Percentiles rank a stretch among this genome's conserved stretches.
Evolutionary conservation across 352 stramenopile species (phyloP).

Genomic region (Phytophthora macrochlamydospora): DNA sequence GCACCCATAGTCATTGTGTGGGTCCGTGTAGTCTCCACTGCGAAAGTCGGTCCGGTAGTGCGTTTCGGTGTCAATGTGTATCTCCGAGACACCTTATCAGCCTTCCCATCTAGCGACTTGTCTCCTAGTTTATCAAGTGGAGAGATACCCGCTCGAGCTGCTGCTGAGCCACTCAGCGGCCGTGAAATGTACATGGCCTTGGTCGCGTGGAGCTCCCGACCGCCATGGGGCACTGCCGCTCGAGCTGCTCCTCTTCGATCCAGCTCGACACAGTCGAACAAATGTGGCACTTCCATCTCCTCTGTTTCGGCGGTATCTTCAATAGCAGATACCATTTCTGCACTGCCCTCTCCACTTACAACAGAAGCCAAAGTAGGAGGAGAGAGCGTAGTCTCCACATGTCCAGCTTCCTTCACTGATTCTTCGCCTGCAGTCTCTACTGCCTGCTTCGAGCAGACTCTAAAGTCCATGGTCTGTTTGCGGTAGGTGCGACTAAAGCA

Average conservation of each 20-base stretch:
- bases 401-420: neutral
- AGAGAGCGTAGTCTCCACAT: constrained; percentile 9
- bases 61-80: constrained; percentile 47
- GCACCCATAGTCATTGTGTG: constrained; percentile 41
- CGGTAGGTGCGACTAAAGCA: constrained; percentile 64
- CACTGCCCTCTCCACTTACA: constrained; percentile 6
- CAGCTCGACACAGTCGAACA: constrained; percentile 70
- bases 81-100: constrained; percentile 28
- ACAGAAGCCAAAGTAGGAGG: constrained; percentile 6
- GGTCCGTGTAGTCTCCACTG: constrained; percentile 35
- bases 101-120: constrained; percentile 16
- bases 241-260: constrained; percentile 38
- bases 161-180: constrained; percentile 36
- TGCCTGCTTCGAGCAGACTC: constrained; percentile 31
- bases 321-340: constrained; percentile 1
- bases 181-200: constrained; percentile 74
- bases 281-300: constrained; percentile 39
- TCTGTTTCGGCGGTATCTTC: constrained; percentile 14
- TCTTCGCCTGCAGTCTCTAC: constrained; percentile 3
- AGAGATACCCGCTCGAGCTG: constrained; percentile 16
- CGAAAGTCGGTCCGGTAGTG: constrained; percentile 27
- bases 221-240: constrained; percentile 46
- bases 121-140: constrained; percentile 22
- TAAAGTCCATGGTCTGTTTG: constrained; percentile 70
- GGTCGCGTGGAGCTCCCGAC: constrained; percentile 65